phyloP scores from a whole-genome alignment of 805 yeast genomes.

The Hanseniaspora valbyensis region DNA sequence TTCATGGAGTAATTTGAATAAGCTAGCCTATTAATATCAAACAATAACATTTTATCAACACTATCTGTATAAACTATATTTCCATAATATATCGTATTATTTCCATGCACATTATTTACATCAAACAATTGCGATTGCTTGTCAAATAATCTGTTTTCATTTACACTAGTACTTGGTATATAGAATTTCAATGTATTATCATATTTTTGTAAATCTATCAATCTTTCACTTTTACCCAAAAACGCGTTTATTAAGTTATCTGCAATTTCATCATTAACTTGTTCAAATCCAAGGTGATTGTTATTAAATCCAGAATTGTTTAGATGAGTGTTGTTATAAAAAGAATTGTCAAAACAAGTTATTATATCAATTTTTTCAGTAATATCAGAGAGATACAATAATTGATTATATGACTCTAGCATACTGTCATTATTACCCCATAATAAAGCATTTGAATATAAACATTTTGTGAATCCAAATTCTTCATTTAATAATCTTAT shows the following conservation, averaged over 20 bases:
- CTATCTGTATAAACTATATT: constrained; percentile 1
- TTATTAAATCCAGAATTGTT: neutral
- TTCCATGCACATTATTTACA: neutral
- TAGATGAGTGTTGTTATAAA: neutral
- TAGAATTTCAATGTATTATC: constrained; percentile 6
- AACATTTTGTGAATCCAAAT: constrained; percentile 24
- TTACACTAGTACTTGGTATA: constrained; percentile 6
- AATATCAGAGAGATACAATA: constrained; percentile 68
- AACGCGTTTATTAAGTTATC: constrained; percentile 1
- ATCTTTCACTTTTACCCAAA: constrained; percentile 4
- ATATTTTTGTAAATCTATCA: constrained; percentile 1
- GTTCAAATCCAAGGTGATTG: neutral
- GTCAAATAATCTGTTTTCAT: constrained; percentile 5
- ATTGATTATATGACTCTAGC: constrained; percentile 90
- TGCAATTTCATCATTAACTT: constrained; percentile 1
- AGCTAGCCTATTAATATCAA: neutral
- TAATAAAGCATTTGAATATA: constrained; percentile 5
- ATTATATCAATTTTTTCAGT: constrained; percentile 37
- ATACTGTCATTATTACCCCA: constrained; percentile 62
- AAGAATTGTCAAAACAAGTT: constrained; percentile 13
- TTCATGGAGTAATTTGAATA: constrained; percentile 5
- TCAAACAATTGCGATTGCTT: constrained; percentile 6
- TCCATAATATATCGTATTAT: constrained; percentile 1
- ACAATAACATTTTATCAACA: constrained; percentile 1
- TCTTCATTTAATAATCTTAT: constrained; percentile 71